Evolutionary conservation across 2,329 filamentous ascomycete genomes (phyloP).

Genomic region (Thelonectria rubi): DNA sequence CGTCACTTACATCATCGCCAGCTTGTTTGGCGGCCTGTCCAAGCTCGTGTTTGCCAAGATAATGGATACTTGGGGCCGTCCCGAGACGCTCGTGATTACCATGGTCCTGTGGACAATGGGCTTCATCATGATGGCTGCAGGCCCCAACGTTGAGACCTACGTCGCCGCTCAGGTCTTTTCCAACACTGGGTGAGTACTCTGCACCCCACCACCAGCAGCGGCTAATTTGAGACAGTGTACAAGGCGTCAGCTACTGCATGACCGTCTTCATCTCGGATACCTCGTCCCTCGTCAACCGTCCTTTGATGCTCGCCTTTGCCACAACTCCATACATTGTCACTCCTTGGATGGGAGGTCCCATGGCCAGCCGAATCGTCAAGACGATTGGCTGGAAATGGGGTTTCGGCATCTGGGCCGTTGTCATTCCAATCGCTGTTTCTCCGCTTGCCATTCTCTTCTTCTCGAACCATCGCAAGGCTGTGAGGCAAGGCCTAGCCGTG

Average conservation of each 20-base stretch:
- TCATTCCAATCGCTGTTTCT: conserved; percentile 15
- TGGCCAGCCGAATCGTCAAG: conserved; percentile 60
- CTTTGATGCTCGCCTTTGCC: conserved; percentile 70
- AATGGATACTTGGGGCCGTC: conserved; percentile 69
- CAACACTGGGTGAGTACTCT: conserved; percentile 17
- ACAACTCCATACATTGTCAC: conserved; percentile 73
- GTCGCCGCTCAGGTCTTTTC: conserved; percentile 70
- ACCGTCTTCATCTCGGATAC: conserved; percentile 74
- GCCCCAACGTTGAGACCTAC: conserved; percentile 51
- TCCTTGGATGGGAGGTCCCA: conserved; percentile 69
- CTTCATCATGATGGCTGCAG: conserved; percentile 70
- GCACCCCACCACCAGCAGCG: background rate
- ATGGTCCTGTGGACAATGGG: conserved; percentile 56
- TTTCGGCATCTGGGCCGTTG: conserved; percentile 59
- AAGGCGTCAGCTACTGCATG: conserved; percentile 55
- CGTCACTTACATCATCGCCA: conserved; percentile 59
- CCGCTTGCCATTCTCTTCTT: conserved; percentile 16
- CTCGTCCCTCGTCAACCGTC: conserved; percentile 71
- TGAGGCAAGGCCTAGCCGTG: conserved; percentile 58
- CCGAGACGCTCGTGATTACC: conserved; percentile 64
- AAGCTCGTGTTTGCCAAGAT: conserved; percentile 70
- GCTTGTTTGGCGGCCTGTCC: conserved; percentile 61
- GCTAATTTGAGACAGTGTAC: conserved; percentile 54
- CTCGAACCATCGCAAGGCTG: conserved; percentile 58
- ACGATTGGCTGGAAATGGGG: conserved; percentile 73